Percentiles rank a stretch among this genome's conserved stretches.
Conservation (phyloP, 2,329 filamentous ascomycete species). For the Scortechinia acanthostroma region DNA sequence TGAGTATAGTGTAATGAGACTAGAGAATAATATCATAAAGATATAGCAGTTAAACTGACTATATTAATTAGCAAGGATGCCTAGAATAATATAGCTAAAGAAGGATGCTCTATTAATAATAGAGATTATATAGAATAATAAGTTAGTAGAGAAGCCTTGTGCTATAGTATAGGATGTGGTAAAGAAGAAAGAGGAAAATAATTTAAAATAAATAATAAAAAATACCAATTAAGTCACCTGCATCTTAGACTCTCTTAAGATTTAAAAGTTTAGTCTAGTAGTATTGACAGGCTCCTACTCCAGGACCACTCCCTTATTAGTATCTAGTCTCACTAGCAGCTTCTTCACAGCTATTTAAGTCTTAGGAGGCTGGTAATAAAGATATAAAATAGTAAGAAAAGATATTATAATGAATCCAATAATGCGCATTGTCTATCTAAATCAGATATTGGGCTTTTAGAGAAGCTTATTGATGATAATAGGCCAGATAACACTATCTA, state of each 20-base stretch:
- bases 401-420: conserved; percentile 30
- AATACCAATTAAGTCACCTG: conserved; percentile 17
- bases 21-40: conserved; percentile 17
- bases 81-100: conserved; percentile 22
- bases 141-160: conserved; percentile 14
- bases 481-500: conserved; percentile 24
- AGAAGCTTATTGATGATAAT: conserved; percentile 18
- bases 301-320: conserved; percentile 3
- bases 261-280: conserved; percentile 10
- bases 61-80: conserved; percentile 22
- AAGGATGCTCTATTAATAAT: conserved; percentile 25
- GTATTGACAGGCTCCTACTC: conserved; percentile 6
- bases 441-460: conserved; percentile 13
- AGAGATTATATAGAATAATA: conserved; percentile 25
- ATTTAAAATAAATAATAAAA: conserved; percentile 23
- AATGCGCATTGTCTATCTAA: conserved; percentile 14
- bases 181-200: conserved; percentile 28
- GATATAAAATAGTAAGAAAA: conserved; percentile 17
- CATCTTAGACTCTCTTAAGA: conserved; percentile 11
- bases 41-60: conserved; percentile 20
- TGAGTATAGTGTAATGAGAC: conserved; percentile 32
- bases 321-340: not conserved
- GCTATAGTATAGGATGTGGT: conserved; percentile 12
- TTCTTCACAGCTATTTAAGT: conserved; percentile 8
- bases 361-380: conserved; percentile 7